Evolutionary conservation across 352 stramenopile genomes (phyloP), one percentile per base, ranked within the genome.

Genomic region (Globisporangium canariense): DNA sequence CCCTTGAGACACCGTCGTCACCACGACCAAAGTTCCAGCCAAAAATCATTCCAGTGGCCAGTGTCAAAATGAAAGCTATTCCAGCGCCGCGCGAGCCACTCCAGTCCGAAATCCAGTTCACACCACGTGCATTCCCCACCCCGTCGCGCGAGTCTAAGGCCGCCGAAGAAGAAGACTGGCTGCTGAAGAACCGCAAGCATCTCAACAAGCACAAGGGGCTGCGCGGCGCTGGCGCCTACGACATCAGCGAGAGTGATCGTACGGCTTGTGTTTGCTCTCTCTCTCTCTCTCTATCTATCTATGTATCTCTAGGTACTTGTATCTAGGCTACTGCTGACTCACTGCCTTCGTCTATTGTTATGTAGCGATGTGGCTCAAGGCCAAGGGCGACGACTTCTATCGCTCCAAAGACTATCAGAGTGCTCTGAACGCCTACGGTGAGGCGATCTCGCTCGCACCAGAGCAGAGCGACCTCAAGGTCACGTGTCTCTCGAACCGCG

Each of bases 161-260:
- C 36, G 82, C 74, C 2, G 86, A 94, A 36, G 86, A 94, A 47
- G 83, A 94, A 65, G 76, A 91, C 58, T 94, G 86, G 86, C 65
- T 94, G 36, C 41, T 94, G 14, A 94, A 94, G 66, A 93, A 94
- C 55, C 80, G 83, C 3, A 88, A 89, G 14, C 79, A 94, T 43
- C 67, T 94, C 16, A 86, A 84, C 16, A 81, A 81, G 38, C 86
- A 94, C 71, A 76, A 89, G 52, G 79, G 79, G 4, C 69, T 93
- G 13, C 75, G 78, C 4, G 72, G 72, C 7, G 64, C 74, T 3
- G 67, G 68, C 6, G 63, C 74, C 14, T 91, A 91, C 60, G 86
- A 94, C 56, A 94, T 94, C 71, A 94, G 83, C 61, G 86, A 94
- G 74, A 91, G 68, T 25, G 86, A 94, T 60, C 86, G 86, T 94